Base-by-base conservation (phyloP, 371 early-diverging fungal genomes). In the Apophysomyces trapeziformis region DNA sequence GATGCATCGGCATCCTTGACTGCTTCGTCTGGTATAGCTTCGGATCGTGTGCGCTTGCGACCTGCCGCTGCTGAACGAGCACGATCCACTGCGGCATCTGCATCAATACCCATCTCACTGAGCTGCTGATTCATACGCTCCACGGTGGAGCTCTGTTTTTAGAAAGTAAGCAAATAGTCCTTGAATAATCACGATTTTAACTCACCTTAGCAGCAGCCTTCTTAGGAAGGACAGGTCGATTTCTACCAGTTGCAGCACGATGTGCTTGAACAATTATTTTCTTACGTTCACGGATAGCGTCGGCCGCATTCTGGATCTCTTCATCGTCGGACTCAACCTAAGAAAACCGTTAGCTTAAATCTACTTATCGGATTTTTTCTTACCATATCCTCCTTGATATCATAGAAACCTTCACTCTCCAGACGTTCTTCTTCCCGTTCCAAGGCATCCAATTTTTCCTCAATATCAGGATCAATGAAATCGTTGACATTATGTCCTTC, bases 401-500 rank as follows among this genome's bases (percentile, higher is more conserved):
- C 90, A 78, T 98, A 99, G 78, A 90, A 87, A n/a, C 98, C 99
- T 82, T 96, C 93, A 41, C 91, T 90, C 38, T 88, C 91, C 44
- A 98, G 82, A 60, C 90, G 82, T 80, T 98, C 99, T 85, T 99
- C 99, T 80, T 99, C 99, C 68, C 93, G 89, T 81, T 99, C 99
- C 60, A 99, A 87, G 65, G 93, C 96, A 43, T 93, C 94, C 72
- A 99, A 85, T 72, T 94, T 94, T 79, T 93, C 94, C 77, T 93
- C 96, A 78, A 99, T 99, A 16, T 99, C 98, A 47, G 95, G 87
- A 87, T 99, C 99, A 75, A 99, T 85, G 80, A 99, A 99, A 87
- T 99, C 99, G 43, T 96, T 95, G 45, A 99, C 91, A 85, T 99
- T 99, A 87, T 97, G 97, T 73, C 99, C 99, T 75, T 99, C 95